Percentiles rank a stretch among this genome's conserved stretches.
Conservation (phyloP, 306 rosid species). For the Dryas octopetala region DNA sequence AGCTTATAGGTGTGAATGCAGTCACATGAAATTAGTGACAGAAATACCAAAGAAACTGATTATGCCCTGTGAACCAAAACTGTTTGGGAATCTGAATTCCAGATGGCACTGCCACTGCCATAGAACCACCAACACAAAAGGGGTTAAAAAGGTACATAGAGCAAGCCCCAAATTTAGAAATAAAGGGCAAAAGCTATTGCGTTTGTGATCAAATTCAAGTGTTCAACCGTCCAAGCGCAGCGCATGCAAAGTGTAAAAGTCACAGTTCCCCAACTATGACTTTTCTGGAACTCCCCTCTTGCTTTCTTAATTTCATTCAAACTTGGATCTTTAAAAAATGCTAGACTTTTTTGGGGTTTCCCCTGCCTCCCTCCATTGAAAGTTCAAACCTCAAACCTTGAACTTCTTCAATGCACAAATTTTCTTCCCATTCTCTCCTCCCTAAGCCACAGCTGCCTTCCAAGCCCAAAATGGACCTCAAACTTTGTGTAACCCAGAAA, state of each 20-base stretch:
- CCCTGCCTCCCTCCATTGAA: constrained; percentile 25
- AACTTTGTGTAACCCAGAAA: constrained; percentile 15
- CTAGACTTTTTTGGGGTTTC: constrained; percentile 33
- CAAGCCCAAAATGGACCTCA: constrained; percentile 14
- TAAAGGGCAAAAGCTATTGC: constrained; percentile 1
- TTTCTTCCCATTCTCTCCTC: not conserved
- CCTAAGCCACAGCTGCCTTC: not conserved
- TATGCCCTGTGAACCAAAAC: not conserved
- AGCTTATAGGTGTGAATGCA: not conserved
- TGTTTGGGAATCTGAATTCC: not conserved
- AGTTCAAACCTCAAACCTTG: constrained; percentile 36
- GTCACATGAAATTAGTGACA: not conserved
- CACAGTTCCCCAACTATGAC: constrained; percentile 16
- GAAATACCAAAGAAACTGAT: not conserved
- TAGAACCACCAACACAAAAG: not conserved
- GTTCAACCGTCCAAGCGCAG: constrained; percentile 17
- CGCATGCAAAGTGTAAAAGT: constrained; percentile 20
- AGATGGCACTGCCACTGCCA: not conserved
- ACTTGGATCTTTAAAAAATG: constrained; percentile 37
- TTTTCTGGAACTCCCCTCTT: not conserved
- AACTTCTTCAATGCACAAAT: constrained; percentile 4
- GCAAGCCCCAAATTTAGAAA: constrained; percentile 5
- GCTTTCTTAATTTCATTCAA: constrained; percentile 31
- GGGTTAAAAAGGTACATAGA: not conserved
- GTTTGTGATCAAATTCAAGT: constrained; percentile 1